Base-by-base conservation (phyloP, 192 early-diverging fungal species). In the Thoreauomyces humboldtii region DNA sequence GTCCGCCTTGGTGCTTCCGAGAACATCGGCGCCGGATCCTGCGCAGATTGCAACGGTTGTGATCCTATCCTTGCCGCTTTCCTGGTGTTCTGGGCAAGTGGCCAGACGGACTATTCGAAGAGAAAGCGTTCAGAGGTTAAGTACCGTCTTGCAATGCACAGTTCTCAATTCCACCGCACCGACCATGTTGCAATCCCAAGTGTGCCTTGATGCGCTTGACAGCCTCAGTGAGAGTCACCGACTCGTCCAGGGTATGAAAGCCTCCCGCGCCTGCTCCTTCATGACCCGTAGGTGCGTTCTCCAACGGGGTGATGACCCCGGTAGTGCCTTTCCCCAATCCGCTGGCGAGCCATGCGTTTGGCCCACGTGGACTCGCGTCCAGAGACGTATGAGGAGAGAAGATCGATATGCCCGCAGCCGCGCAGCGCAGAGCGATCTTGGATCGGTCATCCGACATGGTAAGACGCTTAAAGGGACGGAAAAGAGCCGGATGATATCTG, bases 401-500 rank as follows among this genome's bases (percentile, higher is more conserved):
- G 36, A 98, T 82, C 19, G 92, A 91, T 22, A 96, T 79, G 29
- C 81, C 77, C 19, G 81, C 77, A n/a, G 92, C 92, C 5, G 88
- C 86, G 46, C 90, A 91, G 57, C 82, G 84, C 25, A 96, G 72
- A 0, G 92, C 83, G 65, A 94, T 88, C 48, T 76, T 75, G 69
- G 93, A 91, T 72, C 92, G 93, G 14, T 81, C 77, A 73, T 96
- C 88, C 36, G 74, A 69, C 65, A 89, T 69, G 17, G 78, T 80
- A 41, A 96, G 79, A 22, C 85, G 84, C 72, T 95, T 96, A 70
- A 92, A 80, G 21, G 86, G 65, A 15, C 74, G 74, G 77, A 98
- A 98, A 47, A 98, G 88, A 9, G 94, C 93, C 35, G 94, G 96
- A 70, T 95, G 94, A 75, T 98, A 98, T 22, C 70, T 70, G 50